Evolutionary conservation across 2,329 filamentous ascomycete genomes (phyloP), one percentile per base, ranked within the genome.

Genomic region (Microsporum canis): DNA sequence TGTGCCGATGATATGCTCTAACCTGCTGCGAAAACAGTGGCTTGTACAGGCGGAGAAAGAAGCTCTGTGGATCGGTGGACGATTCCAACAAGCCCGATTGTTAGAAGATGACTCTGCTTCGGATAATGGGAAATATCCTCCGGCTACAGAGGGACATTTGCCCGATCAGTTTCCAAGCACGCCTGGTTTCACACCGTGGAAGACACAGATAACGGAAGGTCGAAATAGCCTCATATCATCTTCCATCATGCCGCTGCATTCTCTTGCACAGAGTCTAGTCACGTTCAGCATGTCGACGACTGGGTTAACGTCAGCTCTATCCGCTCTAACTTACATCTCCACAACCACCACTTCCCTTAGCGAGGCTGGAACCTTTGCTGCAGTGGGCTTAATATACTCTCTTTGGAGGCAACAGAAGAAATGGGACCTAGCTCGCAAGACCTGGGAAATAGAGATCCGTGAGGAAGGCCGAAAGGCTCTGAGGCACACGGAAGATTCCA

Each of bases 51-150:
- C 91, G 0, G 91, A 96, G 72, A 86, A 86, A 67, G 86, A 85
- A 60, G 82, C 90, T n/a, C 86, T 96, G 55, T 95, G 87, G 73
- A 81, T 96, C 1, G 83, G 88, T 5, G 92, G 92, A 0, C 83
- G 86, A 56, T 85, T 95, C 67, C 80, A 83, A 17, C 85, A 87
- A 71, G 80, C 84, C 23, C 84, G 84, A 1, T 75, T 84, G 47
- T 68, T 75, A 72, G 63, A 59, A 64, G 66, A 49, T 66, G 31
- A 51, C 29, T 31, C 49, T 5, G 4, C 33, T 57, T 14, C 33
- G 27, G n/a, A 4, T 10, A 33, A 3, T 59, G 7, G 49, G 53
- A 38, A 14, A 59, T 23, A 31, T 41, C 5, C 29, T 53, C 12
- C 8, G 5, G 3, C 49, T 31, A 53, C 49, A n/a, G 49, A 29